Percentiles rank a stretch among this genome's conserved stretches.
Conservation (phyloP, 495 filamentous ascomycete species). For the Talaromyces borbonicus region DNA sequence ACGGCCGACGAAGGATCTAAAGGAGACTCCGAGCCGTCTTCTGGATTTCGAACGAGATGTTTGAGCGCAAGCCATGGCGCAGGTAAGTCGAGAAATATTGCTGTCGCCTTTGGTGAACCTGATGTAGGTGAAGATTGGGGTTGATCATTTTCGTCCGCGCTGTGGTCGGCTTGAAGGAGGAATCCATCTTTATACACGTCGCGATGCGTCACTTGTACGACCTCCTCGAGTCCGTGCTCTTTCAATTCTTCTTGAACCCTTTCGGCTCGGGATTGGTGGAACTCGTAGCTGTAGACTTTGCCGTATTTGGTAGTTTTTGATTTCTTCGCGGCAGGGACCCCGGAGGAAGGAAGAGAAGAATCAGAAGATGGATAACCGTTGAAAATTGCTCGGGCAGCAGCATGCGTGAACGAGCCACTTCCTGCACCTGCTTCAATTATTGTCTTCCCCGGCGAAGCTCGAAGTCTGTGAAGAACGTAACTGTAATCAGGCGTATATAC, state of each 20-base stretch:
- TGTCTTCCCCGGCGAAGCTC: slow-evolving; percentile 66
- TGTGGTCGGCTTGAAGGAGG: slow-evolving; percentile 33
- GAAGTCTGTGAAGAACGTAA: slow-evolving; percentile 81
- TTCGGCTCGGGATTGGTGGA: slow-evolving; percentile 65
- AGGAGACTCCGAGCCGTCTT: slow-evolving; percentile 40
- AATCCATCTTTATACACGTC: slow-evolving; percentile 87
- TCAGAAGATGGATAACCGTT: slow-evolving; percentile 54
- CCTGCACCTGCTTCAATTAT: slow-evolving; percentile 92
- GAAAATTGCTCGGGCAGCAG: slow-evolving; percentile 77
- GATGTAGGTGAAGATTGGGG: too few relatives aligned
- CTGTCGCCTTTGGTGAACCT: slow-evolving; percentile 63
- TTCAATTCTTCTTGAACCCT: slow-evolving; percentile 65
- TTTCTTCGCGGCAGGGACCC: slow-evolving; percentile 20
- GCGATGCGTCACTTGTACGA: slow-evolving; percentile 78
- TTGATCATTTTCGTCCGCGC: slow-evolving; percentile 21
- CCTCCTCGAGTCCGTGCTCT: slow-evolving; percentile 58
- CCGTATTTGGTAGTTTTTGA: slow-evolving; percentile 38
- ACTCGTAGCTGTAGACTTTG: slow-evolving; percentile 89
- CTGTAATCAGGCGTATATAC: slow-evolving; percentile 98
- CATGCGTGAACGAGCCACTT: slow-evolving; percentile 92
- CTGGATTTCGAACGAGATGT: slow-evolving; percentile 59
- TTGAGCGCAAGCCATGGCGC: slow-evolving; percentile 86
- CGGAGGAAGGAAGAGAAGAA: too few relatives aligned
- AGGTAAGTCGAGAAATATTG: slow-evolving; percentile 86
- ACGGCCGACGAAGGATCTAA: slow-evolving; percentile 57